A percentile compares a stretch with the other conserved stretches of the same genome.
Conservation (phyloP, 2,329 filamentous ascomycete species). For the Talaromyces sp. region DNA sequence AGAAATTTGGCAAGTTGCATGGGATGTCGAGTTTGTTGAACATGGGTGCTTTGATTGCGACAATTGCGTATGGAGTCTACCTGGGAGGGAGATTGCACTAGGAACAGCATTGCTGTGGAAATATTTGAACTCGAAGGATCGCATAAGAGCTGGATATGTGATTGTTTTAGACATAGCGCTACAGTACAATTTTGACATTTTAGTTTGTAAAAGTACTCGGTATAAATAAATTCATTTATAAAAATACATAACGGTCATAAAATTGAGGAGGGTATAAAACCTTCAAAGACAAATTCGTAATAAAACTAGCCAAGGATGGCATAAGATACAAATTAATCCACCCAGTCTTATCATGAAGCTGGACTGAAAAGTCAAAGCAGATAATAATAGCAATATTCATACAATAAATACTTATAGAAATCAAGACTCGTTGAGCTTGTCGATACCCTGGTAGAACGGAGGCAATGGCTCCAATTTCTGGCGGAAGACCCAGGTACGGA, state of each 20-base stretch:
- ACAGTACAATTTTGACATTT: not conserved
- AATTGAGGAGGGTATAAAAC: constrained; percentile 3
- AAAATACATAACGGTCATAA: not conserved
- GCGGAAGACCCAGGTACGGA: constrained; percentile 39
- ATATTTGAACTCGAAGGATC: not conserved
- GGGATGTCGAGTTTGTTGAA: constrained; percentile 79
- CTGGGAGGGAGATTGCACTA: constrained; percentile 54
- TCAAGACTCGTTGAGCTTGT: constrained; percentile 22
- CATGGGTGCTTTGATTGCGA: constrained; percentile 64
- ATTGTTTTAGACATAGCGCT: not conserved
- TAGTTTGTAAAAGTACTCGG: not conserved
- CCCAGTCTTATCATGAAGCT: not conserved
- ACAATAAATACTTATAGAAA: no score
- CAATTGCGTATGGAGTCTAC: constrained; percentile 73
- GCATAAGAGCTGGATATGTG: not conserved
- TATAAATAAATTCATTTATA: not conserved
- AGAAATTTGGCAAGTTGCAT: constrained; percentile 74
- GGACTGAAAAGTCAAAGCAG: not conserved
- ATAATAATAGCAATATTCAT: not conserved
- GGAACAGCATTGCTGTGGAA: not conserved
- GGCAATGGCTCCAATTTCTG: constrained; percentile 35
- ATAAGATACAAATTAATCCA: not conserved
- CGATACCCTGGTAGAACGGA: constrained; percentile 33
- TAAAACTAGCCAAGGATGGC: not conserved
- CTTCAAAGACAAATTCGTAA: not conserved